Evolutionary conservation across 129 eudicot genomes (phyloP).

Genomic region (Flaveria sonorensis): DNA sequence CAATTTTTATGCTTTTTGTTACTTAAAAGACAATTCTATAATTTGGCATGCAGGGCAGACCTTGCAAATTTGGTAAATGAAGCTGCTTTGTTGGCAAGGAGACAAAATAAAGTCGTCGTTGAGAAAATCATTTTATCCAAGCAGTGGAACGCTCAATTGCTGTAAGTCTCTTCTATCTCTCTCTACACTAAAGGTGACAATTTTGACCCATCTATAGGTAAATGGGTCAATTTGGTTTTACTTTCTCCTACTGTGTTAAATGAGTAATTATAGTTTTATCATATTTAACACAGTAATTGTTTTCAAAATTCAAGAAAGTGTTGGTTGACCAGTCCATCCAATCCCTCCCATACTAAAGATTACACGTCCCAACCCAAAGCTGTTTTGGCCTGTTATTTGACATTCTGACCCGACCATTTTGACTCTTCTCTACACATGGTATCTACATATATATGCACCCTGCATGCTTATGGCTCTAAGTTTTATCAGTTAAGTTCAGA

Average conservation of each 20-base stretch:
- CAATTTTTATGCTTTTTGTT: neutral
- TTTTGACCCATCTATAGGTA: neutral
- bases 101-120: constrained; percentile 66
- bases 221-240: neutral
- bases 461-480: neutral
- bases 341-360: no score
- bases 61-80: constrained; percentile 96
- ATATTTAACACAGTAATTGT: no score
- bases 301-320: no score
- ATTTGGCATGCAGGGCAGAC: constrained; percentile 76
- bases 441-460: neutral
- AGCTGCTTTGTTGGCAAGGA: constrained; percentile 98
- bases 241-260: no score
- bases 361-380: neutral
- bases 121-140: constrained; percentile 77
- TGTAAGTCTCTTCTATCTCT: constrained; percentile 41
- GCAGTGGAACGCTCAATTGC: constrained; percentile 99
- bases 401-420: neutral
- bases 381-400: no score
- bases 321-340: no score
- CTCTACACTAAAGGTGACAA: neutral
- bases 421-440: neutral
- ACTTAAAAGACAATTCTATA: neutral
- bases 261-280: no score
- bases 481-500: neutral